Evolutionary conservation across 306 rosid species (phyloP), one percentile per base, ranked within the genome.

Genomic region (Alnus rubra): DNA sequence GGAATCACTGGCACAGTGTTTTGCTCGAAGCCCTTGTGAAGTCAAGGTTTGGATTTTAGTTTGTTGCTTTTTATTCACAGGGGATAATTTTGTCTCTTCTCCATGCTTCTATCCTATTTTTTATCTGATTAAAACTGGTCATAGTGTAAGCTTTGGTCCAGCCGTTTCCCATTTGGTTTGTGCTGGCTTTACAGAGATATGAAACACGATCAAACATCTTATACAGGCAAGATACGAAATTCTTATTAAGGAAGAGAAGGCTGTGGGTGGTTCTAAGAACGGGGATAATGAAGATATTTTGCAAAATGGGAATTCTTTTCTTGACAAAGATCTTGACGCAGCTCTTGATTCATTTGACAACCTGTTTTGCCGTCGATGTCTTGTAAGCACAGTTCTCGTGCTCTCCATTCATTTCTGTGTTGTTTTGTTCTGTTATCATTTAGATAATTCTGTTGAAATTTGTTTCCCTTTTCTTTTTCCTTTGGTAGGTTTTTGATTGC

Each of bases 311-410:
- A 87, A 81, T 84, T 86, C 85, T 80, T 87, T 91, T 86, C 88
- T 91, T 78, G 98, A 90, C 68, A 96, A 93, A 87, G 99, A 96
- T 87, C 93, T 96, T 62, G 98, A 96, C 74, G 97, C 97, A 49
- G 99, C 97, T 79, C 90, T 96, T 68, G 99, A 96, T 89, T 96
- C 98, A 51, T 93, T 96, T 78, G 99, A 96, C 88, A 96, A 96
- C 85, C 90, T 96, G 54, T 93, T 96, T 90, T 96, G 99, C 64
- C 97, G 99, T 30, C 90, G 98, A 49, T 96, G 99, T 79, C 99
- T 93, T 71, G 99, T 96, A 89, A 82, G 97, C 44, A 30, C 76
- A 63, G 69, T 30, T 53, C 55, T 62, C 60, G 48, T 70, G 59
- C 19, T 68, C 19, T 68, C 45, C 81, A 67, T 80, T 72, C 78